phyloP scores from a whole-genome alignment of 2,329 filamentous ascomycete species.

The Grosmannia huntii region DNA sequence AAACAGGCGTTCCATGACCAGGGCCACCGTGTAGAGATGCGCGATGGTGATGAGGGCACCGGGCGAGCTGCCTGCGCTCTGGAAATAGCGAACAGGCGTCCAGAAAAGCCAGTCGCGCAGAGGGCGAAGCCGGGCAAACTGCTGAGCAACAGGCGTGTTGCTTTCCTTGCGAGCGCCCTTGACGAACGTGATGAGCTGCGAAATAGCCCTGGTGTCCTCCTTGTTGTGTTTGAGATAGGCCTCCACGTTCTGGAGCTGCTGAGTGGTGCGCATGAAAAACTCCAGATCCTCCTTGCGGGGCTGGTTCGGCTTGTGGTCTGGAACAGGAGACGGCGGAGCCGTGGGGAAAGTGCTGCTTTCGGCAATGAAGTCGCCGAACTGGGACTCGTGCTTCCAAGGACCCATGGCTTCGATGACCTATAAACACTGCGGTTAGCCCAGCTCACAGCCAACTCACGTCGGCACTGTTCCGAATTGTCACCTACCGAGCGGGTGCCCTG shows the following conservation, averaged over 20 bases:
- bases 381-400: slow-evolving; percentile 78
- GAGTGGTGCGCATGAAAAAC: slow-evolving; percentile 52
- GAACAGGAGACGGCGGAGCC: slow-evolving; percentile 48
- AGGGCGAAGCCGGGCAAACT: slow-evolving; percentile 81
- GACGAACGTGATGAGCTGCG: slow-evolving; percentile 59
- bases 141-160: slow-evolving; percentile 58
- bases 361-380: slow-evolving; percentile 70
- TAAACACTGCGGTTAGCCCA: slow-evolving; percentile 1
- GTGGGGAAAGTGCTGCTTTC: slow-evolving; percentile 65
- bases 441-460: not conserved
- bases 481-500: slow-evolving; percentile 79
- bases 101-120: slow-evolving; percentile 91
- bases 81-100: slow-evolving; percentile 75
- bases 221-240: slow-evolving; percentile 54
- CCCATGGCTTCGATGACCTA: slow-evolving; percentile 87
- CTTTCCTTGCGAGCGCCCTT: slow-evolving; percentile 60
- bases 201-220: slow-evolving; percentile 55
- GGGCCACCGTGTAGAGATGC: slow-evolving; percentile 80
- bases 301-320: slow-evolving; percentile 47
- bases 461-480: slow-evolving; percentile 9
- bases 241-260: slow-evolving; percentile 56
- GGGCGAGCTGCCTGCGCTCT: slow-evolving; percentile 62
- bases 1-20: slow-evolving; percentile 82
- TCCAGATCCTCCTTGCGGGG: slow-evolving; percentile 59
- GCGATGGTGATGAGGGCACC: slow-evolving; percentile 73